Base-by-base conservation (phyloP, 1,139 yeast species). In the Suhomyces atakaporum region DNA sequence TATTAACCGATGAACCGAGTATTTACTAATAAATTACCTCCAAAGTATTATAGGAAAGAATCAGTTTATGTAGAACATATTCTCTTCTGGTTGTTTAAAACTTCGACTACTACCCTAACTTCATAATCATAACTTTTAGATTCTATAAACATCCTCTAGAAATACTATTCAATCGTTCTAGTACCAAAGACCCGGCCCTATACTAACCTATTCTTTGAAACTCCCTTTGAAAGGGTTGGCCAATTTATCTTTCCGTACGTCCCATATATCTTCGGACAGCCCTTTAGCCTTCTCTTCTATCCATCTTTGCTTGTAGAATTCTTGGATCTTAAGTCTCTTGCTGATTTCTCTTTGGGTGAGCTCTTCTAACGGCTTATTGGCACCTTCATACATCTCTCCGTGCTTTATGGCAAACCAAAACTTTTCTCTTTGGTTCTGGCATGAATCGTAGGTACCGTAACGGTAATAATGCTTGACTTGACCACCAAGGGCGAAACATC, bases 401-500 rank as follows among this genome's bases (percentile, higher is more conserved):
- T 85, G 75, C 38, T 71, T 67, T 27, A 90, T 53, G 45, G 97
- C 90, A 61, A 90, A 89, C 74, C 85, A 83, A 50, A 89, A 70
- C 65, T 88, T 88, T 27, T 76, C 78, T 43, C 87, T 69, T 52
- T 86, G 86, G 37, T 73, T 74, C 27, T 71, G 73, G 61, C 97
- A 90, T 40, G 76, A 66, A 38, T 83, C 79, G 51, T 87, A 74
- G 29, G 81, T 77, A 3, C 97, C 97, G 53, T 81, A 84, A 35
- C 97, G 64, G 56, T 90, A 90, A 53, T 85, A 83, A 58, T 84
- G 76, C 45, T 92, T 76, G 20, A 85, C 65, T 56, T 89, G 96
- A 1, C 96, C 96, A 2, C 97, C 97, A 3, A 89, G 56, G 0
- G 96, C 85, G 64, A 86, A 88, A 58, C 97, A 90, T 33, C 79